Percentiles rank a stretch among this genome's conserved stretches.
phyloP scores from a whole-genome alignment of 106 monocot species.

The Dendrobium officinale region DNA sequence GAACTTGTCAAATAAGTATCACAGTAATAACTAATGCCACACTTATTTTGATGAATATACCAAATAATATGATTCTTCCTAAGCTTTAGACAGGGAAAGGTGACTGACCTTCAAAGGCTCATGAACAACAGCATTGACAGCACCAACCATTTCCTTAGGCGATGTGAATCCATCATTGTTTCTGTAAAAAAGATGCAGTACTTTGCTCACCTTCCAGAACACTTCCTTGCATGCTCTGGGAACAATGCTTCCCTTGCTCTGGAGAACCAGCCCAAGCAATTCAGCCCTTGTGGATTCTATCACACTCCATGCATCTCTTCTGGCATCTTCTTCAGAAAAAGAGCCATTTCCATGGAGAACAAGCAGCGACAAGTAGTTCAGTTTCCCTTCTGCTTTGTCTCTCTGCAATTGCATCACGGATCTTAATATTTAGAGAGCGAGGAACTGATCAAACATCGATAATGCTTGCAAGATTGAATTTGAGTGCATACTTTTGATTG shows the following conservation, averaged over 20 bases:
- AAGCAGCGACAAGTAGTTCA: constrained; percentile 53
- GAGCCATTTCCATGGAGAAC: constrained; percentile 31
- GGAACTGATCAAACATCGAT: not conserved
- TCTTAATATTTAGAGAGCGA: not conserved
- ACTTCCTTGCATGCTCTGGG: constrained; percentile 81
- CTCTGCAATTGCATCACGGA: constrained; percentile 32
- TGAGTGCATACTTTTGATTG: too few species aligned
- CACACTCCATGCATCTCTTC: constrained; percentile 20
- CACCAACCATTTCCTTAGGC: constrained; percentile 66
- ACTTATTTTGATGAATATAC: not conserved
- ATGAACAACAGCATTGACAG: constrained; percentile 67
- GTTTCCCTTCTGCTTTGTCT: constrained; percentile 64
- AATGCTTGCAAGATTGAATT: too few species aligned
- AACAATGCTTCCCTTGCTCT: constrained; percentile 39
- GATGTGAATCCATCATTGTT: constrained; percentile 74
- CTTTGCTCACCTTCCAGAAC: constrained; percentile 84
- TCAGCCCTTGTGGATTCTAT: constrained; percentile 45
- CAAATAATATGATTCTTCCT: not conserved
- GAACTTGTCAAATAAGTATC: too few species aligned
- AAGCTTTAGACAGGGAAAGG: not conserved
- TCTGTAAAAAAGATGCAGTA: constrained; percentile 59
- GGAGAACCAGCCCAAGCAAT: constrained; percentile 57
- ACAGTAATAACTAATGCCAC: too few species aligned
- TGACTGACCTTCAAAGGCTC: constrained; percentile 39
- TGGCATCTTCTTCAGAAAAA: constrained; percentile 46